Evolutionary conservation across 805 yeast genomes (phyloP).

Genomic region (Tetrapisispora taiwanensis): DNA sequence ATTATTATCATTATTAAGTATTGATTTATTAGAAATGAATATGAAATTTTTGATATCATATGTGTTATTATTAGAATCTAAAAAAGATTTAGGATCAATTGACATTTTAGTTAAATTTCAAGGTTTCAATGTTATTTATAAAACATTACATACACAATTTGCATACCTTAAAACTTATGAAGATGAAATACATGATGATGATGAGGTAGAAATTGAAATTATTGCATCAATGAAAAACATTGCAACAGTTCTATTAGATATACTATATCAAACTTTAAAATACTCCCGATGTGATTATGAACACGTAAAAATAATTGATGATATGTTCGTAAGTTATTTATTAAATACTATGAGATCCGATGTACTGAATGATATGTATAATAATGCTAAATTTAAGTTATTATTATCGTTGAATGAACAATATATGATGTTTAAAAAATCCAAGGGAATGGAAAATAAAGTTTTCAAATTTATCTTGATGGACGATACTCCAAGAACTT

Average conservation of each 20-base stretch:
- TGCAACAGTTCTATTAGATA: slow-evolving; percentile 38
- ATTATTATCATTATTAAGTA: slow-evolving; percentile 36
- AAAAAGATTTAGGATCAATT: slow-evolving; percentile 33
- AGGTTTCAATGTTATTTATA: slow-evolving; percentile 40
- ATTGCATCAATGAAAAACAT: slow-evolving; percentile 31
- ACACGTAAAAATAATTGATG: slow-evolving; percentile 35
- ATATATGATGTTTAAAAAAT: slow-evolving; percentile 53
- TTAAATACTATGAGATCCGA: slow-evolving; percentile 37
- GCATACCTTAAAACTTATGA: slow-evolving; percentile 27
- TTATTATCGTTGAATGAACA: slow-evolving; percentile 78
- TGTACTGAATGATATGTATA: slow-evolving; percentile 44
- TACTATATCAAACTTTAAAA: slow-evolving; percentile 47
- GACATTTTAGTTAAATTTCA: slow-evolving; percentile 41
- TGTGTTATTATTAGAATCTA: slow-evolving; percentile 36
- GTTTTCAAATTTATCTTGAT: slow-evolving; percentile 45
- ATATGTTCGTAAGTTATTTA: slow-evolving; percentile 38
- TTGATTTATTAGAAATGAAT: slow-evolving; percentile 28
- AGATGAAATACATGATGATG: slow-evolving; percentile 5
- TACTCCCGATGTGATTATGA: slow-evolving; percentile 35
- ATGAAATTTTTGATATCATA: slow-evolving; percentile 36
- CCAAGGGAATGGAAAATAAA: slow-evolving; percentile 31
- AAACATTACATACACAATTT: slow-evolving; percentile 31
- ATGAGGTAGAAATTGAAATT: slow-evolving; percentile 25
- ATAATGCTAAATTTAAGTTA: slow-evolving; percentile 59
- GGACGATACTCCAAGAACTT: slow-evolving; percentile 37